These are phyloP conservation scores for Colletotrichum sp. DNA, from an alignment of 2,329 filamentous ascomycete species.

Conservation along the genomic window DNA sequence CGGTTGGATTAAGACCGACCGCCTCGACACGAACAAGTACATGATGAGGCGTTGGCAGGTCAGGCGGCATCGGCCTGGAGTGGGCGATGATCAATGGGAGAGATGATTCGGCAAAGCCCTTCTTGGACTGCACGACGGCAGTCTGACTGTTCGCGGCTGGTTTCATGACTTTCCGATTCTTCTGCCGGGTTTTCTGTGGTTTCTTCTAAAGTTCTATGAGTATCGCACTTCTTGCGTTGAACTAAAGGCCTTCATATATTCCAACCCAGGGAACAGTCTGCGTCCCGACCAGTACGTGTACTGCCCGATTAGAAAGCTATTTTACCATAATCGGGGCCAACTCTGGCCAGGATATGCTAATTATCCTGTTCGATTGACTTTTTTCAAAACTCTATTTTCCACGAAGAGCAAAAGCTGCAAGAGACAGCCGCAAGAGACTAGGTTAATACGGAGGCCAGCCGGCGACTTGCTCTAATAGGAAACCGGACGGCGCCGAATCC, in stretches of 20 bases:
- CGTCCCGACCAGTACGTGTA: no score
- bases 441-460: background rate
- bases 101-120: background rate
- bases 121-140: background rate
- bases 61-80: background rate
- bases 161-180: background rate
- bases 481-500: background rate
- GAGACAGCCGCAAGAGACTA: background rate
- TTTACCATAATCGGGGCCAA: no score
- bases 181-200: background rate
- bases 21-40: conserved; percentile 22
- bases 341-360: no score
- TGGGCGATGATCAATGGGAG: background rate
- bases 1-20: conserved; percentile 22
- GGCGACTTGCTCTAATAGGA: background rate
- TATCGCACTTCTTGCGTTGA: no score
- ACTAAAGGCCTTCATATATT: no score
- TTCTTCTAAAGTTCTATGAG: no score
- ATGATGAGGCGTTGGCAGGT: background rate
- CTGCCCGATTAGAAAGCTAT: no score
- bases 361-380: no score
- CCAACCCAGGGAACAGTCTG: no score
- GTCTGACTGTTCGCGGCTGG: background rate
- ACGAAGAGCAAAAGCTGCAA: background rate
- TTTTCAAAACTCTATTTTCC: background rate